phyloP scores from a whole-genome alignment of 2,329 filamentous ascomycete genomes.

The Aspergillus arachidicola region DNA sequence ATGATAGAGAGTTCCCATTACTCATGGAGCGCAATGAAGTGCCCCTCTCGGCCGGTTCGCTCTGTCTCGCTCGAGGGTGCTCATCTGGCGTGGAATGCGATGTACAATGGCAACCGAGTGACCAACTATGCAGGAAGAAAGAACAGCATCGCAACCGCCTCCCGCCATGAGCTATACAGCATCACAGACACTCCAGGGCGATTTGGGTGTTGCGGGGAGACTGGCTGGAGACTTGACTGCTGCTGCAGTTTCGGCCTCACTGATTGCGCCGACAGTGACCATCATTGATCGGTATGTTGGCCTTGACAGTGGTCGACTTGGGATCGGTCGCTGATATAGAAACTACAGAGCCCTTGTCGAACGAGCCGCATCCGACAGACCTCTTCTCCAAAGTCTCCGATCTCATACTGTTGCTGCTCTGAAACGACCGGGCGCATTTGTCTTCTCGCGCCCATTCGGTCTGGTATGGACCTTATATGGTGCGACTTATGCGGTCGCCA shows the following conservation, averaged over 20 bases:
- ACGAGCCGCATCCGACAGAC: constrained; percentile 24
- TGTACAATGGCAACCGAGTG: neutral
- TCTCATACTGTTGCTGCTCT: constrained; percentile 25
- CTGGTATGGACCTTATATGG: constrained; percentile 65
- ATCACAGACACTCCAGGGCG: neutral
- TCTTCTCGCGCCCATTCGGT: constrained; percentile 40
- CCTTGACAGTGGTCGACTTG: no score
- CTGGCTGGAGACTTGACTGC: constrained; percentile 29
- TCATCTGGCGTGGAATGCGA: neutral
- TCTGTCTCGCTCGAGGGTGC: neutral
- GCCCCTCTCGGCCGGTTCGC: neutral
- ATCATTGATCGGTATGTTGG: constrained; percentile 30
- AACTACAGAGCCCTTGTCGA: constrained; percentile 28
- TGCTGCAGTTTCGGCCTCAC: constrained; percentile 26
- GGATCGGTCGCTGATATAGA: neutral
- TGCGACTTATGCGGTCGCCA: constrained; percentile 83
- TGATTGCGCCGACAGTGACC: constrained; percentile 30
- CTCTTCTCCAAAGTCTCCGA: constrained; percentile 25
- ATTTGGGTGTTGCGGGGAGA: neutral
- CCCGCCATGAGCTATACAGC: neutral
- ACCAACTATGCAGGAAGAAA: neutral
- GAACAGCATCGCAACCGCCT: neutral
- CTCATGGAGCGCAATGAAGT: neutral
- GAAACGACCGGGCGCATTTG: constrained; percentile 27
- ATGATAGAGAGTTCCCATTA: neutral